These are phyloP conservation scores for Xylariales sp. DNA, from an alignment of 2,329 filamentous ascomycete genomes.

Conservation along the genomic window DNA sequence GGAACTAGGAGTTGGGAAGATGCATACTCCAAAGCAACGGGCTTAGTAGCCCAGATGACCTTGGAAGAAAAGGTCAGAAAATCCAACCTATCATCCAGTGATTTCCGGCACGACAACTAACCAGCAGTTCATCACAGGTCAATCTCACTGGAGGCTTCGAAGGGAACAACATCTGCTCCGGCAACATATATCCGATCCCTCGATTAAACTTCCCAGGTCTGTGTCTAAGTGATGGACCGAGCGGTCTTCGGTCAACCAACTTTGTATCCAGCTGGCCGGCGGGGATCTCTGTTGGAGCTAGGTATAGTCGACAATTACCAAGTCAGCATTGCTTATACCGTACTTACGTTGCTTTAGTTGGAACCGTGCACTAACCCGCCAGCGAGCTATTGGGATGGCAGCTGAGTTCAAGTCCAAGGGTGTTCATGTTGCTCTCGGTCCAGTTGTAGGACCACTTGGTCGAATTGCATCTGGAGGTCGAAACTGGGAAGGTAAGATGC, in stretches of 20 bases:
- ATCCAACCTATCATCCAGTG: neutral
- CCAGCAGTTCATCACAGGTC: neutral
- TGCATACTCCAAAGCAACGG: conserved; percentile 3
- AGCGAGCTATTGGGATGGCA: conserved; percentile 69
- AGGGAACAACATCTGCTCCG: conserved; percentile 31
- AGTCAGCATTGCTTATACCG: neutral
- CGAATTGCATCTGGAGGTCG: conserved; percentile 56
- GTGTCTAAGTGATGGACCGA: conserved; percentile 32
- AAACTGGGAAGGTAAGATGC: conserved; percentile 54
- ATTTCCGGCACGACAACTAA: neutral
- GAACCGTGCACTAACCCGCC: conserved; percentile 66
- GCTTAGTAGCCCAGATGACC: conserved; percentile 7
- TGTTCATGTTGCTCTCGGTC: conserved; percentile 72
- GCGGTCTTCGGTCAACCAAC: conserved; percentile 29
- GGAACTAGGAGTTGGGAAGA: neutral
- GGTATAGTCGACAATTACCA: conserved; percentile 13
- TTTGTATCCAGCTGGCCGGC: conserved; percentile 37
- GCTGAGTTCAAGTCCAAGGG: conserved; percentile 72
- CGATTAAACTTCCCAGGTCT: conserved; percentile 35
- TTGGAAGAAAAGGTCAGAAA: conserved; percentile 4
- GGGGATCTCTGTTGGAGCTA: conserved; percentile 58
- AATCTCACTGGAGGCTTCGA: conserved; percentile 1
- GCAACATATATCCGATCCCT: conserved; percentile 33
- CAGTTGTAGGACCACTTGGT: conserved; percentile 65
- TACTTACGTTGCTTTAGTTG: conserved; percentile 42